These are phyloP conservation scores for Candida sp. DNA, from an alignment of 1,139 yeast genomes.

Conservation along the genomic window DNA sequence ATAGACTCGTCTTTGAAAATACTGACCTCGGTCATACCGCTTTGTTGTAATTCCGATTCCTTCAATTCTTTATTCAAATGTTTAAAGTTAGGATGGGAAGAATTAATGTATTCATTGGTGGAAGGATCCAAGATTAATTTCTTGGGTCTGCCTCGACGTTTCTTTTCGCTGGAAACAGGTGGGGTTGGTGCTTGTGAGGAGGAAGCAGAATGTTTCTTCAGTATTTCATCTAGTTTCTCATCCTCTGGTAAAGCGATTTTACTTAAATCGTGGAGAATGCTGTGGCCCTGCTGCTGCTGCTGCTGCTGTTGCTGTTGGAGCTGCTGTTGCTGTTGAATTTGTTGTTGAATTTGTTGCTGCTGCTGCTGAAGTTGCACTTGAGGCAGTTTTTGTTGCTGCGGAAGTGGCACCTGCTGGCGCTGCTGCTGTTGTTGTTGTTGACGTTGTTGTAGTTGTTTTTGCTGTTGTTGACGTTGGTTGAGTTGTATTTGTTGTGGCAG, in stretches of 20 bases:
- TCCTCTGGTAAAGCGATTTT: neutral
- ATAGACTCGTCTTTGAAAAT: constrained; percentile 7
- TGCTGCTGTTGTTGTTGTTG: constrained; percentile 10
- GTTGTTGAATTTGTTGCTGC: constrained; percentile 5
- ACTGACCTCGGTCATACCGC: constrained; percentile 1
- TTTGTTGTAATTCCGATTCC: constrained; percentile 12
- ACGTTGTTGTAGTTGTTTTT: constrained; percentile 4
- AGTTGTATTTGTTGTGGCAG: constrained; percentile 1
- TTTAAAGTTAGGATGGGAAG: constrained; percentile 42
- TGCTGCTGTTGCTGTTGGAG: too few species aligned
- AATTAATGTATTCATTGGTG: constrained; percentile 40
- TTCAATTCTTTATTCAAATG: constrained; percentile 34
- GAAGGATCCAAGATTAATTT: constrained; percentile 41
- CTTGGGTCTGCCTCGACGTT: constrained; percentile 45
- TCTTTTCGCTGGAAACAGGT: constrained; percentile 17
- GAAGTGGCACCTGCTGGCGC: constrained; percentile 4
- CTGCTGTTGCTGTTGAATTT: constrained; percentile 5
- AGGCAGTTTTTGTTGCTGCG: constrained; percentile 5
- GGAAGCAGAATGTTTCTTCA: neutral
- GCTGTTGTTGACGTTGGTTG: constrained; percentile 5
- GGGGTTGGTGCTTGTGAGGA: neutral
- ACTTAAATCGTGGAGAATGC: neutral
- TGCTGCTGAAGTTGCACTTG: constrained; percentile 6
- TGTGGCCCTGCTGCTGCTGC: constrained; percentile 2
- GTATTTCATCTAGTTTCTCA: neutral